Percentiles rank a stretch among this genome's conserved stretches.
Conservation (phyloP, 352 stramenopile species). For the Globisporangium rhizosaccharum region DNA sequence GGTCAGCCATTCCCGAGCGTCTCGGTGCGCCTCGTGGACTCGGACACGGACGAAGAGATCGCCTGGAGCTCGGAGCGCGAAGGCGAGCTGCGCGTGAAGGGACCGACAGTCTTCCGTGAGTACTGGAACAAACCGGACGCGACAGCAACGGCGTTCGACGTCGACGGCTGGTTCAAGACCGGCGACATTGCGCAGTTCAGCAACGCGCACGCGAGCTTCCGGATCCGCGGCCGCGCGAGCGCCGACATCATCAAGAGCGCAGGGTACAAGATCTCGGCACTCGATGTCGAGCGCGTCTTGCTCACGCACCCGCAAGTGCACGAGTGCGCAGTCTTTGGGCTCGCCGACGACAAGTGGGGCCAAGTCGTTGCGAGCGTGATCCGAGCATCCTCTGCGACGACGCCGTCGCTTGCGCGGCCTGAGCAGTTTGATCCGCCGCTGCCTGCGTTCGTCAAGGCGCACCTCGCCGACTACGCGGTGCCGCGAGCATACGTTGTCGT, state of each 20-base stretch:
- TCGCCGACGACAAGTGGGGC: conserved; percentile 81
- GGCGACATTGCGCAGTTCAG: conserved; percentile 87
- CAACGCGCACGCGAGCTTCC: conserved; percentile 66
- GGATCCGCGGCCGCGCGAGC: conserved; percentile 82
- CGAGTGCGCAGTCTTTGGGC: conserved; percentile 85
- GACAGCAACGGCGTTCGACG: conserved; percentile 82
- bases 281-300: conserved; percentile 87
- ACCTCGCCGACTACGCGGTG: conserved; percentile 82
- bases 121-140: conserved; percentile 85
- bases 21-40: conserved; percentile 71
- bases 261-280: conserved; percentile 90
- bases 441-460: conserved; percentile 44
- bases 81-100: conserved; percentile 83
- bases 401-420: conserved; percentile 4
- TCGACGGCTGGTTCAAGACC: conserved; percentile 88
- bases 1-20: conserved; percentile 81
- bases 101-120: conserved; percentile 80
- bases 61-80: conserved; percentile 30
- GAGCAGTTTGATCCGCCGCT: conserved; percentile 28
- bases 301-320: conserved; percentile 75
- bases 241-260: conserved; percentile 92
- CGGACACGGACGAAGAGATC: conserved; percentile 53
- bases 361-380: conserved; percentile 74
- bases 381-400: conserved; percentile 12
- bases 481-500: conserved; percentile 76